phyloP scores from a whole-genome alignment of 805 yeast genomes.

The Saccharomycopsis lassenensis region DNA sequence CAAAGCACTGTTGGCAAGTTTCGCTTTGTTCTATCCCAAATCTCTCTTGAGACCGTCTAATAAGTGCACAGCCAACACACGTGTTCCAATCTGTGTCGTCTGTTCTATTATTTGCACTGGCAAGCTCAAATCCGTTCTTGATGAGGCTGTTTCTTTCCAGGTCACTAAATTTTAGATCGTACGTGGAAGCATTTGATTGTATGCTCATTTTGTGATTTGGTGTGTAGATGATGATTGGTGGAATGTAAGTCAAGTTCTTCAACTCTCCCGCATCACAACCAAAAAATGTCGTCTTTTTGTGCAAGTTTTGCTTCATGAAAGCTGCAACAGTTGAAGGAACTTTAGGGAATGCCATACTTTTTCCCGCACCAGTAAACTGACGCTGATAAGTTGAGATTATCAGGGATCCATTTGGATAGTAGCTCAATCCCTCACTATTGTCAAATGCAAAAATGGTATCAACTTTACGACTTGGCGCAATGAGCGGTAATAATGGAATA shows the following conservation, averaged over 20 bases:
- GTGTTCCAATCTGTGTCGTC: slow-evolving; percentile 56
- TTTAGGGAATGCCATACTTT: slow-evolving; percentile 61
- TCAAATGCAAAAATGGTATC: slow-evolving; percentile 38
- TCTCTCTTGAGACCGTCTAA: slow-evolving; percentile 70
- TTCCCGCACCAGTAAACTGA: slow-evolving; percentile 35
- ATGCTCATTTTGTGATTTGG: slow-evolving; percentile 61
- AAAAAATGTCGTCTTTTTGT: slow-evolving; percentile 65
- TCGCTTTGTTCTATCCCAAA: slow-evolving; percentile 43
- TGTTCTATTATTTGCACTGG: slow-evolving; percentile 58
- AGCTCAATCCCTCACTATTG: slow-evolving; percentile 34
- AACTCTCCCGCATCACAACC: slow-evolving; percentile 67
- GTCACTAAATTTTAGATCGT: slow-evolving; percentile 47
- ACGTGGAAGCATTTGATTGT: slow-evolving; percentile 63
- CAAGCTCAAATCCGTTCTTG: slow-evolving; percentile 61
- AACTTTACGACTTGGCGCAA: slow-evolving; percentile 32
- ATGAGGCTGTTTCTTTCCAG: slow-evolving; percentile 49
- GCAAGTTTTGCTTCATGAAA: slow-evolving; percentile 48
- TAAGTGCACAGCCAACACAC: slow-evolving; percentile 75
- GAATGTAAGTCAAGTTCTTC: slow-evolving; percentile 41
- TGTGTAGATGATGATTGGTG: slow-evolving; percentile 65
- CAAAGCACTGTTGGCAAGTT: slow-evolving; percentile 64
- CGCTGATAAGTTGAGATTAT: slow-evolving; percentile 31
- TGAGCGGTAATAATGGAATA: slow-evolving; percentile 33
- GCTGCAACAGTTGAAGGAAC: slow-evolving; percentile 61
- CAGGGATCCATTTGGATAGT: slow-evolving; percentile 38